Conservation (phyloP, 2,329 filamentous ascomycete species). For the Aspergillus persii region DNA sequence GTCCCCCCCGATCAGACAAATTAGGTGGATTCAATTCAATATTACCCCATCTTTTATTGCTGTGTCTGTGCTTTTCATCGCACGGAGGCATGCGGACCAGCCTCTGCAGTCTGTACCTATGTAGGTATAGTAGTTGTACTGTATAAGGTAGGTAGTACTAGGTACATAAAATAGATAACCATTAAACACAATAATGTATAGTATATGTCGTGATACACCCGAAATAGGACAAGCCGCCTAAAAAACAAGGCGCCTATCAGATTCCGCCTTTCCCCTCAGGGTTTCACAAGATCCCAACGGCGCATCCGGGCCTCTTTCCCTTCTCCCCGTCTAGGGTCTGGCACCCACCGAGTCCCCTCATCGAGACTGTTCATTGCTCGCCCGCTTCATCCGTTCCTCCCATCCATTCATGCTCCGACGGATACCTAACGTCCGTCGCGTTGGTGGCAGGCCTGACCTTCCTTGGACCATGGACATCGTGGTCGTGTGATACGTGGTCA, state of each 20-base stretch:
- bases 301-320: too few relatives aligned
- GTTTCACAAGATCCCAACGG: background rate
- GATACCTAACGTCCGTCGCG: constrained; percentile 42
- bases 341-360: background rate
- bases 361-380: constrained; percentile 17
- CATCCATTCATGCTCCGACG: constrained; percentile 45
- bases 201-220: background rate
- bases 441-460: constrained; percentile 13
- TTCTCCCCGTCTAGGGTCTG: background rate
- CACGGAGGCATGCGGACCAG: background rate
- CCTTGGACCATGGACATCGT: constrained; percentile 38
- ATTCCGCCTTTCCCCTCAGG: background rate
- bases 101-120: too few relatives aligned
- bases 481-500: constrained; percentile 39
- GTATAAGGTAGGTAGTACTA: background rate
- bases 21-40: background rate
- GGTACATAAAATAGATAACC: background rate
- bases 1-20: background rate
- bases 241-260: background rate
- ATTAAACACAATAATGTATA: background rate
- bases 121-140: too few relatives aligned
- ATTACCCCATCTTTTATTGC: background rate
- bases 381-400: constrained; percentile 39
- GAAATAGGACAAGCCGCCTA: background rate
- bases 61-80: background rate